These are phyloP conservation scores for Penicillium samsonianum DNA, from an alignment of 495 filamentous ascomycete species.

Conservation along the genomic window DNA sequence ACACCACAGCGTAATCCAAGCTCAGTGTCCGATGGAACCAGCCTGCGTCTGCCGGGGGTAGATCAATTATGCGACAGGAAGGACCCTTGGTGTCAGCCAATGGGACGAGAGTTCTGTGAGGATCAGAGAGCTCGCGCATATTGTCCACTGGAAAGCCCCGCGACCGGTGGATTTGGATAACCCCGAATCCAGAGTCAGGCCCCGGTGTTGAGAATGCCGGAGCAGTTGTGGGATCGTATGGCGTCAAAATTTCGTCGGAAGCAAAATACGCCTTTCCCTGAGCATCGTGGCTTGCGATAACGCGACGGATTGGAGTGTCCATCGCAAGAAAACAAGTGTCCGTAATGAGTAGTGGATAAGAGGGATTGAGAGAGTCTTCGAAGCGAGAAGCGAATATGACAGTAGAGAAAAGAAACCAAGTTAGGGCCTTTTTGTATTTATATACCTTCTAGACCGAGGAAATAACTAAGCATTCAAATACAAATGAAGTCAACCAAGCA, in stretches of 20 bases:
- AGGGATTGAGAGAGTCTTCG: neutral
- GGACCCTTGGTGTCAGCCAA: slow-evolving; percentile 33
- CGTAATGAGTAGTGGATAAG: neutral
- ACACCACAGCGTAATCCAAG: slow-evolving; percentile 27
- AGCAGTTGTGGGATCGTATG: slow-evolving; percentile 28
- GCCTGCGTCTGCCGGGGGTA: slow-evolving; percentile 24
- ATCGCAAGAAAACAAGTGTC: slow-evolving; percentile 1
- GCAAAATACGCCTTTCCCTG: slow-evolving; percentile 27
- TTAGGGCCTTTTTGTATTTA: neutral
- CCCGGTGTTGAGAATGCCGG: slow-evolving; percentile 23
- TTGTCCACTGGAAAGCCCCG: slow-evolving; percentile 30
- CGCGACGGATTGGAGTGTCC: slow-evolving; percentile 28
- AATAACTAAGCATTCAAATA: too few species aligned
- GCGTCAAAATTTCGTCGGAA: slow-evolving; percentile 25
- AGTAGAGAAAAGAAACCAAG: neutral
- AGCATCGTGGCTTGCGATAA: slow-evolving; percentile 22
- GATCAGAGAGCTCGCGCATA: slow-evolving; percentile 21
- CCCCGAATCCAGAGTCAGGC: slow-evolving; percentile 23
- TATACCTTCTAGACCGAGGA: neutral
- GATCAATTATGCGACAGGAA: slow-evolving; percentile 26
- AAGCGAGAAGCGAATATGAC: neutral
- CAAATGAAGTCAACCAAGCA: neutral
- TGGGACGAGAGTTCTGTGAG: slow-evolving; percentile 27
- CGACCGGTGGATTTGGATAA: slow-evolving; percentile 32
- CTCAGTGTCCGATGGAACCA: slow-evolving; percentile 35